Percentiles rank a stretch among this genome's conserved stretches.
These are phyloP conservation scores for Maudiozyma bulderi DNA, from an alignment of 805 yeast species.

Conservation along the genomic window DNA sequence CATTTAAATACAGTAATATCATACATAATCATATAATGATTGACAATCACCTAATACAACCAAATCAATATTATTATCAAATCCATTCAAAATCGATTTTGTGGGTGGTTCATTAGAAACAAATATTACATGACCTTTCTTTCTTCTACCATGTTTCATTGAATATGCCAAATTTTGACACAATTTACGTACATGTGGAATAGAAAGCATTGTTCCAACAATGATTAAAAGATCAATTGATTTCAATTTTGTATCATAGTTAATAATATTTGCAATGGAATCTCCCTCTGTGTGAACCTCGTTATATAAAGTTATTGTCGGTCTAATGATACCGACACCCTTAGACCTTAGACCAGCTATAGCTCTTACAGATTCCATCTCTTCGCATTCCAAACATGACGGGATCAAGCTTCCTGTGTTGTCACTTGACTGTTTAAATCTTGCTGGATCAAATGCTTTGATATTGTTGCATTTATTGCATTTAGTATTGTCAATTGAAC, in stretches of 20 bases:
- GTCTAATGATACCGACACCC: slow-evolving; percentile 54
- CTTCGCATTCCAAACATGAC: slow-evolving; percentile 57
- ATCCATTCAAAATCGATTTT: slow-evolving; percentile 38
- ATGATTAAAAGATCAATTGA: slow-evolving; percentile 72
- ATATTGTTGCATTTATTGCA: slow-evolving; percentile 69
- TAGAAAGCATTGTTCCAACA: slow-evolving; percentile 78
- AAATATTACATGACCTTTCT: slow-evolving; percentile 55
- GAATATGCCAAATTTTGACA: slow-evolving; percentile 51
- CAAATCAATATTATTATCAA: slow-evolving; percentile 43
- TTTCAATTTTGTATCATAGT: slow-evolving; percentile 44
- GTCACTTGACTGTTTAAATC: slow-evolving; percentile 29
- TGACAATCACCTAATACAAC: slow-evolving; percentile 62
- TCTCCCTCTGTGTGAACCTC: slow-evolving; percentile 85
- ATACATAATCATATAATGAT: slow-evolving; percentile 30
- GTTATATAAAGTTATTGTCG: slow-evolving; percentile 60
- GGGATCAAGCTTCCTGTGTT: slow-evolving; percentile 28
- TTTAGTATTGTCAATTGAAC: slow-evolving; percentile 60
- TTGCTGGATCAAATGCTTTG: slow-evolving; percentile 41
- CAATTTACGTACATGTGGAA: slow-evolving; percentile 59
- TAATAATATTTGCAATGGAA: slow-evolving; percentile 66
- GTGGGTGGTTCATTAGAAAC: slow-evolving; percentile 48
- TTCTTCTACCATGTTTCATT: slow-evolving; percentile 33
- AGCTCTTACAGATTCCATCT: slow-evolving; percentile 43
- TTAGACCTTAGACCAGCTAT: slow-evolving; percentile 58
- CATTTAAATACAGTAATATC: background rate